Percentiles rank a stretch among this genome's conserved stretches.
These are phyloP conservation scores for Candida maris DNA, from an alignment of 805 yeast species.

Conservation along the genomic window DNA sequence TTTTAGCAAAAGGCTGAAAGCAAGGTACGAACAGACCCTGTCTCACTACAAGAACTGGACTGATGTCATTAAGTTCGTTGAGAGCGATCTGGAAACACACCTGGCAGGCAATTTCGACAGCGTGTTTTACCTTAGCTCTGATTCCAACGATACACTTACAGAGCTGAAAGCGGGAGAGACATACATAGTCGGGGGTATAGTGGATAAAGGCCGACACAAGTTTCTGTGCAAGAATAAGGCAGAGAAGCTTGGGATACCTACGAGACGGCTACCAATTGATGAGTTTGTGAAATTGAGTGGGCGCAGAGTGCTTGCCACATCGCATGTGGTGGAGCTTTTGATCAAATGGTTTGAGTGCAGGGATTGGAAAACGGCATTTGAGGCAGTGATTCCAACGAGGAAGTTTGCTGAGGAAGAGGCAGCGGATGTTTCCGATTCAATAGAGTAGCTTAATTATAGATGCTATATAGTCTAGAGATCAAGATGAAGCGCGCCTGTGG, in stretches of 20 bases:
- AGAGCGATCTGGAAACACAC: constrained; percentile 34
- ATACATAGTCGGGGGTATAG: constrained; percentile 92
- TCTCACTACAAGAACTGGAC: constrained; percentile 66
- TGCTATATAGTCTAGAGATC: constrained; percentile 4
- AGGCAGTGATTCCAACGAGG: constrained; percentile 79
- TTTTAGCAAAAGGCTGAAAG: constrained; percentile 60
- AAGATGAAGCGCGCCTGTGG: constrained; percentile 2
- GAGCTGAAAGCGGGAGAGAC: constrained; percentile 65
- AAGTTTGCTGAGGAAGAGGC: constrained; percentile 38
- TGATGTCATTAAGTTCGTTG: constrained; percentile 47
- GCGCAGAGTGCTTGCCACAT: constrained; percentile 84
- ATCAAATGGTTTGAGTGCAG: constrained; percentile 72
- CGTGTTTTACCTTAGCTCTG: constrained; percentile 77
- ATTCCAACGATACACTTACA: constrained; percentile 67
- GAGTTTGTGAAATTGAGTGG: constrained; percentile 81
- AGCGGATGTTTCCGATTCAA: background rate
- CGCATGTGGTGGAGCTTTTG: constrained; percentile 89
- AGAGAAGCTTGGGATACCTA: constrained; percentile 58
- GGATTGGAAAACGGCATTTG: constrained; percentile 87
- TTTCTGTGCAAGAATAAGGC: constrained; percentile 81
- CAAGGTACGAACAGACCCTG: constrained; percentile 64
- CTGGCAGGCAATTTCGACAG: constrained; percentile 33
- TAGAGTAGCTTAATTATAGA: background rate
- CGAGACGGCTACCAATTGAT: constrained; percentile 82
- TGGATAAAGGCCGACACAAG: constrained; percentile 89